A percentile compares a stretch with the other conserved stretches of the same genome.
These are phyloP conservation scores for Chlorokybus atmophyticus DNA, from an alignment of 139 green algal genomes.

Conservation along the genomic window DNA sequence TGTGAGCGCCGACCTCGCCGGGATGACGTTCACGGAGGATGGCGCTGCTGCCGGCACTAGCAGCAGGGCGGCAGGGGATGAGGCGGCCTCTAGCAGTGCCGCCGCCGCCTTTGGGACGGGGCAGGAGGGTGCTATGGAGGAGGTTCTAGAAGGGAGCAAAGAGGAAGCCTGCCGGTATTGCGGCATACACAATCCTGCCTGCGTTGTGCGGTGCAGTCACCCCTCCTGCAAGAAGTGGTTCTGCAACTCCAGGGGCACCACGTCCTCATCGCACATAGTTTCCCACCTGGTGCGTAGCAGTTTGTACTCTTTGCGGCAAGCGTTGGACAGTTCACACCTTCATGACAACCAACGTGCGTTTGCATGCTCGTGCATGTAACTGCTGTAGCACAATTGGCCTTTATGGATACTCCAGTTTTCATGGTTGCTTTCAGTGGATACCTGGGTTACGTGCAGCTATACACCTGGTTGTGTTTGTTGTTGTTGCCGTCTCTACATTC, in stretches of 20 bases:
- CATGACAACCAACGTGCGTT: not conserved
- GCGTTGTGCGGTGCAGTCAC: slow-evolving; percentile 78
- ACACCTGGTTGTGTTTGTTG: no score
- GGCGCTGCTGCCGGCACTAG: no score
- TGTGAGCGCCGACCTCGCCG: no score
- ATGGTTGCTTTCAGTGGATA: not conserved
- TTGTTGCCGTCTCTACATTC: no score
- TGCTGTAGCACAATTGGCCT: not conserved
- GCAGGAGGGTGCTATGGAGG: no score
- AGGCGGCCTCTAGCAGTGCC: no score
- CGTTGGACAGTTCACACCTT: not conserved
- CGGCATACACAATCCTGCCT: slow-evolving; percentile 71
- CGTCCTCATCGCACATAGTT: slow-evolving; percentile 68
- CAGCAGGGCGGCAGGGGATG: no score
- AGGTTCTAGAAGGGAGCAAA: no score
- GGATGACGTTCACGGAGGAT: no score
- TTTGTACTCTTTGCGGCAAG: not conserved
- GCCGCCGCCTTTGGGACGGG: no score
- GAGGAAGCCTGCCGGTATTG: slow-evolving; percentile 71
- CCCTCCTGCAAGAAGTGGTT: slow-evolving; percentile 75
- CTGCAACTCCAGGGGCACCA: slow-evolving; percentile 72
- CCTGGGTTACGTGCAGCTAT: no score
- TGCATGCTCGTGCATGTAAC: not conserved
- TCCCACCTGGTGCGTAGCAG: slow-evolving; percentile 51
- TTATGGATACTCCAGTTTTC: not conserved